phyloP scores from a whole-genome alignment of 805 yeast genomes.

The Candida xyloterini region DNA sequence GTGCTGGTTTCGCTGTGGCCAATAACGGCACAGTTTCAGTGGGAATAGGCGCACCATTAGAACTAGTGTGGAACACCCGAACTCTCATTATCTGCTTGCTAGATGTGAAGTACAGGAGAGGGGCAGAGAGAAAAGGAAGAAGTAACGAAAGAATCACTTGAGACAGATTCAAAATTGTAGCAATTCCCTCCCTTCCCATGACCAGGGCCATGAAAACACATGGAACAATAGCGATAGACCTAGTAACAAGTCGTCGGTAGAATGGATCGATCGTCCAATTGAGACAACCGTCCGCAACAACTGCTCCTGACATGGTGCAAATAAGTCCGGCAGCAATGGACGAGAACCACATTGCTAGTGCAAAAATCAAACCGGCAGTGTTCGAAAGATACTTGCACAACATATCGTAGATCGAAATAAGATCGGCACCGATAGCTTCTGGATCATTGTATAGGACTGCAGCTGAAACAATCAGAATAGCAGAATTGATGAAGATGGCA shows the following conservation, averaged over 20 bases:
- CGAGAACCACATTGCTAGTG: conserved; percentile 76
- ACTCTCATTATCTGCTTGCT: conserved; percentile 66
- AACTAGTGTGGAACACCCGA: conserved; percentile 29
- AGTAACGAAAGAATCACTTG: conserved; percentile 82
- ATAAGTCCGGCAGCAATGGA: conserved; percentile 93
- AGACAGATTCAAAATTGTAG: conserved; percentile 72
- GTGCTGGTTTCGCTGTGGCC: conserved; percentile 16
- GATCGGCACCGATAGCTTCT: conserved; percentile 76
- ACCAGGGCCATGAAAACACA: conserved; percentile 68
- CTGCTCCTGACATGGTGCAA: conserved; percentile 91
- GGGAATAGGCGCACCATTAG: not conserved
- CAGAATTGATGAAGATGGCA: conserved; percentile 82
- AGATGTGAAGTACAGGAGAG: conserved; percentile 79
- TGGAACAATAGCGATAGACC: conserved; percentile 78
- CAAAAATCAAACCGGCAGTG: conserved; percentile 79
- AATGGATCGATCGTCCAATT: conserved; percentile 81
- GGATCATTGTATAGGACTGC: conserved; percentile 68
- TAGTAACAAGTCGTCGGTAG: conserved; percentile 72
- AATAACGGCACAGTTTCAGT: conserved; percentile 3
- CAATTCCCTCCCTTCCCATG: conserved; percentile 71
- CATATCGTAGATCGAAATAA: conserved; percentile 70
- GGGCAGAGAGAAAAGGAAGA: conserved; percentile 81
- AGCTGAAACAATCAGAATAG: conserved; percentile 81
- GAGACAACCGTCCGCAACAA: conserved; percentile 87
- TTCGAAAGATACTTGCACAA: conserved; percentile 61